Base-by-base conservation (phyloP, 2,329 filamentous ascomycete species). In the Fusarium camptoceras region DNA sequence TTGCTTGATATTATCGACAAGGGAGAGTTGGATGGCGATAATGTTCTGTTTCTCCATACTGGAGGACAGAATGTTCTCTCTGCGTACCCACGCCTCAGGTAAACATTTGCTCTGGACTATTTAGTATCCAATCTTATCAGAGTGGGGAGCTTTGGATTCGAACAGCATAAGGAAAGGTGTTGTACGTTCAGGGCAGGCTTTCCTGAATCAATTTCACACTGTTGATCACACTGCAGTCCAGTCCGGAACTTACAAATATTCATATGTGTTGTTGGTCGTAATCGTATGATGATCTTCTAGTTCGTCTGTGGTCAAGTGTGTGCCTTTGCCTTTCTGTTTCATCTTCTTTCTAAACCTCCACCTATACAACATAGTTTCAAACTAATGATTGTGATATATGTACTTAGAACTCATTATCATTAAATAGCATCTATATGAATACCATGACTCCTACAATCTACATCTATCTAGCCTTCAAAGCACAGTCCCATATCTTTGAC, bases 401-500 rank as follows among this genome's bases (percentile, higher is more conserved):
- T 14, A 27, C 20, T 22, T 22, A 14, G 6, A 42, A 22, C n/a
- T 28, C 34, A 53, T 53, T 53, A 53, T 53, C 34, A 42, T 53
- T 53, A 51, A 6, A 51, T 2, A n/a, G 9, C 8, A 51, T n/a
- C 18, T 24, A 37, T 24, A 10, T 12, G 12, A 20, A 12, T 18
- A 18, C 41, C 7, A 15, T 14, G 4, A 6, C 28, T 6, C 8
- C 8, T 7, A 8, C 6, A 44, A n/a, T 43, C 14, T 12, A 39
- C 22, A 11, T 30, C 24, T 9, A n/a, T 51, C 43, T 69, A 70
- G 12, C 24, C 66, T 18, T 70, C 66, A 2, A 69, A 63, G 31
- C 76, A 77, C 9, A 75, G 12, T 1, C 71, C 74, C 59, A 78
- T 68, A n/a, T 81, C 83, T 27, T 71, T 67, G 46, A 89, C 56